These are phyloP conservation scores for Rubia balearica DNA, from an alignment of 305 asterid species.

Conservation along the genomic window DNA sequence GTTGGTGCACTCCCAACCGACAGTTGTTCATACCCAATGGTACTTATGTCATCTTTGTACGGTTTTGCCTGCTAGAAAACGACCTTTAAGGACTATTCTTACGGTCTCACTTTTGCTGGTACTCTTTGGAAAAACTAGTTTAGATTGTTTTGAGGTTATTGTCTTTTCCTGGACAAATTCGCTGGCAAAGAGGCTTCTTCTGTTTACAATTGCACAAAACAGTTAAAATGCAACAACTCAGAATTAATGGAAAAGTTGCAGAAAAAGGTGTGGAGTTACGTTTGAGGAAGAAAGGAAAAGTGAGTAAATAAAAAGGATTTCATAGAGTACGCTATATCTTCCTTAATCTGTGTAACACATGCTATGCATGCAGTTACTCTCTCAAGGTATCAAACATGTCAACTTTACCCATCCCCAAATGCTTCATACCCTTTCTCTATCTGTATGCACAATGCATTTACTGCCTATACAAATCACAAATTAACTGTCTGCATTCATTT, in stretches of 20 bases:
- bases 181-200: neutral
- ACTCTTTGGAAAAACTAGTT: neutral
- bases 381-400: neutral
- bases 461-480: neutral
- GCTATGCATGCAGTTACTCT: neutral
- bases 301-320: neutral
- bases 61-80: too few relatives aligned
- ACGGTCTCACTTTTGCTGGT: neutral
- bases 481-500: neutral
- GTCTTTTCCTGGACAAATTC: neutral
- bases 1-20: too few relatives aligned
- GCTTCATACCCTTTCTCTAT: neutral
- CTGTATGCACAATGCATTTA: neutral
- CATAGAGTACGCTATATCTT: neutral
- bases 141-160: too few relatives aligned
- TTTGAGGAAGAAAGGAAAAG: neutral
- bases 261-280: too few relatives aligned
- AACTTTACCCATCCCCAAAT: conserved; percentile 2
- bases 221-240: too few relatives aligned
- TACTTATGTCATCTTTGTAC: too few relatives aligned
- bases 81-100: neutral
- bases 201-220: neutral
- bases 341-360: neutral
- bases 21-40: too few relatives aligned
- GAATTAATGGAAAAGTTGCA: too few relatives aligned